Percentiles rank a stretch among this genome's conserved stretches.
These are phyloP conservation scores for Candida nitratophila DNA, from an alignment of 805 yeast genomes.

Conservation along the genomic window DNA sequence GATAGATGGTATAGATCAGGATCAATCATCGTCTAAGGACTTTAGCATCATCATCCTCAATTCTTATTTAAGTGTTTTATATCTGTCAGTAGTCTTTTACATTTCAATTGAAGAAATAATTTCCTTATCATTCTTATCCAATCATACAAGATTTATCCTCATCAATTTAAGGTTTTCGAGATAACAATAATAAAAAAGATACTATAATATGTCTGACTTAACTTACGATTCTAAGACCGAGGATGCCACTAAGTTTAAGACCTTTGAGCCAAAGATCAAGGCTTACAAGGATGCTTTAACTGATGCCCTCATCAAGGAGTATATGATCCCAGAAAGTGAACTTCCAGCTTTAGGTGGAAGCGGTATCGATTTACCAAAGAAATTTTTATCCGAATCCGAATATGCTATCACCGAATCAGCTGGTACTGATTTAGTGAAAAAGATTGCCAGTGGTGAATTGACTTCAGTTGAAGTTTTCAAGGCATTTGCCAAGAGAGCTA, in stretches of 20 bases:
- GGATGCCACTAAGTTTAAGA: conserved; percentile 13
- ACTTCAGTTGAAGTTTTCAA: conserved; percentile 35
- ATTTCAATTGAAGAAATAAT: too few relatives aligned
- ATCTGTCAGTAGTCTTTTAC: too few relatives aligned
- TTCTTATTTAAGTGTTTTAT: too few relatives aligned
- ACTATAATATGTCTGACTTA: not conserved
- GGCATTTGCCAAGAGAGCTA: conserved; percentile 42
- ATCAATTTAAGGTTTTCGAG: too few relatives aligned
- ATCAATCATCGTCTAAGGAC: too few relatives aligned
- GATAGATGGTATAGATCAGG: not conserved
- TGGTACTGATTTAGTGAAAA: conserved; percentile 24
- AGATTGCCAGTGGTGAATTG: conserved; percentile 31
- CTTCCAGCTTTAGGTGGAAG: conserved; percentile 14
- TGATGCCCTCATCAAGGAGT: conserved; percentile 19
- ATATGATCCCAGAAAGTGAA: conserved; percentile 14
- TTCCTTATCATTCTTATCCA: too few relatives aligned
- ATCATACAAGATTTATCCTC: too few relatives aligned
- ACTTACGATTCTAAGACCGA: conserved; percentile 6
- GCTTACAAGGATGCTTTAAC: conserved; percentile 22
- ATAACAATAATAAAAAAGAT: not conserved
- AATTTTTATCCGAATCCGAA: conserved; percentile 29
- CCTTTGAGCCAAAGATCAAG: conserved; percentile 28
- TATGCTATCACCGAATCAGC: conserved; percentile 36
- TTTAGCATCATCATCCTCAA: too few relatives aligned
- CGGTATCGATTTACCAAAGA: conserved; percentile 22